Evolutionary conservation across 2,329 filamentous ascomycete genomes (phyloP), one percentile per base, ranked within the genome.

Genomic region (Fusarium sp.): DNA sequence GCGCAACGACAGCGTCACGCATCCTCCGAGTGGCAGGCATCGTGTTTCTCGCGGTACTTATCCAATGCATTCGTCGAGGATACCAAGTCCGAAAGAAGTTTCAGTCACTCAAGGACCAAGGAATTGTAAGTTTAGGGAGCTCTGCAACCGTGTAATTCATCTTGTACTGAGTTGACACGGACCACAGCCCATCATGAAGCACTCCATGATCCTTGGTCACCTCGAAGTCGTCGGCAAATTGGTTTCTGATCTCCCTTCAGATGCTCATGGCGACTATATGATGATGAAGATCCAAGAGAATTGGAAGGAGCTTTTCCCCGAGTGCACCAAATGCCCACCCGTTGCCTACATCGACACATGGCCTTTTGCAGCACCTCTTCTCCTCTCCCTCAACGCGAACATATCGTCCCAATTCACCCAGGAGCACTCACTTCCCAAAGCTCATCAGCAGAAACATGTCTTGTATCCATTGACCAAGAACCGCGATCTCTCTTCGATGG

Each of bases 401-500:
- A 46, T 74, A 4, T 70, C 70, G 1, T 56, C 58, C 9, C 73
- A 75, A 51, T 72, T 72, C 53, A 74, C 62, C 15, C 70, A 68
- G 23, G 67, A 76, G 3, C 30, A 72, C 10, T 66, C 66, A 7
- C 30, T 72, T 7, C 64, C 58, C n/a, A 75, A 76, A 13, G 62
- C 75, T 30, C 60, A 77, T 23, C 76, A 77, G 54, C 73, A 79
- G 41, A 81, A 65, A 44, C 51, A 61, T 3, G 53, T 71, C 23
- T 41, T 77, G 8, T 54, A 57, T 9, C 80, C 79, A 2, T 58
- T 82, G 8, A 80, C 79, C 2, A 68, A 71, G 27, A 75, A 73
- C 13, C 47, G 72, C 3, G 81, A 82, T 52, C 63, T 82, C 1
- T 59, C 78, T 3, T 75, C 74, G 7, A 72, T 73, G 41, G 77